phyloP scores from a whole-genome alignment of 768 basidiomycete species.

The Trametes cingulata region DNA sequence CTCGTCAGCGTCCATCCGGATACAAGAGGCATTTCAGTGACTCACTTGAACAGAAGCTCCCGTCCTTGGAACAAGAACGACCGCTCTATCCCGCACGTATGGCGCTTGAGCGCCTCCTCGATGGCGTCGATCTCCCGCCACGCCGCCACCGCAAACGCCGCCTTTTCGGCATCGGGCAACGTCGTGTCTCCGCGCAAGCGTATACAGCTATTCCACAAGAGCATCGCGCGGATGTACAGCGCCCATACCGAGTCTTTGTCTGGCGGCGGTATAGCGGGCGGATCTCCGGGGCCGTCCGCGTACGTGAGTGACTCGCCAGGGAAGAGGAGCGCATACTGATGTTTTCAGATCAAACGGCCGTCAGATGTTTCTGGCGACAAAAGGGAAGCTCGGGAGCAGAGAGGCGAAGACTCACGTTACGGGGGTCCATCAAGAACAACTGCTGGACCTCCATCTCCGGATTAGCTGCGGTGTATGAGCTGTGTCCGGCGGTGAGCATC shows the following conservation, averaged over 20 bases:
- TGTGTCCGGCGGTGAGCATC: slow-evolving; percentile 63
- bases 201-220: slow-evolving; percentile 74
- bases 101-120: slow-evolving; percentile 60
- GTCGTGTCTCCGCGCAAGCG: slow-evolving; percentile 50
- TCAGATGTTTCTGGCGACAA: not conserved
- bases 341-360: not conserved
- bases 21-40: not conserved
- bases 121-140: slow-evolving; percentile 73
- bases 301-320: slow-evolving; percentile 61
- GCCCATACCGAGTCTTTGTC: slow-evolving; percentile 73
- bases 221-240: slow-evolving; percentile 65
- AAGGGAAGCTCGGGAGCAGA: not conserved
- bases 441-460: slow-evolving; percentile 21
- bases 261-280: slow-evolving; percentile 26
- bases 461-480: slow-evolving; percentile 55
- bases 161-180: slow-evolving; percentile 51
- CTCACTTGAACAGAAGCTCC: slow-evolving; percentile 79
- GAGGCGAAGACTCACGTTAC: slow-evolving; percentile 50
- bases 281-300: slow-evolving; percentile 13
- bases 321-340: slow-evolving; percentile 70
- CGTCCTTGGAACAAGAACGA: slow-evolving; percentile 69
- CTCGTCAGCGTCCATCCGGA: not conserved
- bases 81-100: slow-evolving; percentile 67
- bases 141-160: slow-evolving; percentile 62
- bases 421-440: slow-evolving; percentile 55